Base-by-base conservation (phyloP, 73 alveolate species). In the Tetrahymena borealis region DNA sequence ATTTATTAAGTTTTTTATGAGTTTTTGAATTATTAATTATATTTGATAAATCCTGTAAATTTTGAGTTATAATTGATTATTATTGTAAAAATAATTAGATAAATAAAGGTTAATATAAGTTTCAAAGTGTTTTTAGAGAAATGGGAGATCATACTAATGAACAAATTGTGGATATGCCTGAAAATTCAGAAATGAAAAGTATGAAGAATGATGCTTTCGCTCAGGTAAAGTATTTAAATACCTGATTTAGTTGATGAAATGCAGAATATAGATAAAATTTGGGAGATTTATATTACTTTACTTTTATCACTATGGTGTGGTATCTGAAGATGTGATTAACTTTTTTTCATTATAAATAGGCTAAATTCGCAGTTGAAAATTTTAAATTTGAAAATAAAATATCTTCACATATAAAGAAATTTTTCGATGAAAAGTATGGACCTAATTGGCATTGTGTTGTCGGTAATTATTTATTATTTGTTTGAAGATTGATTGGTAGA, bases 371-470 rank as follows among this genome's bases (percentile, higher is more conserved):
- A 4, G 96, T 96, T 32, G 99, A 97, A 91, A 90, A 95, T 79
- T 96, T 96, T 92, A 98, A 98, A 79, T 94, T 96, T 35, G 99
- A 98, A 93, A 96, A 98, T 90, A 98, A 97, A 91, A 95, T 96
- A 20, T 97, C 99, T 33, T 93, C 97, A 90, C 97, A 95, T 93
- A 96, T 98, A 91, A 98, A 98, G 95, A 93, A 96, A 78, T 98
- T 96, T 97, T 98, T 98, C 94, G 99, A 98, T 94, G 97, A 98
- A 36, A 98, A 97, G 97, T 98, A 98, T 94, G 97, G 98, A 60
- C 99, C 99, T 35, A 98, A 98, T 97, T 93, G 95, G 95, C 95
- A 93, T 93, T 93, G 95, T 93, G 95, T 90, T 39, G 95, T 93
- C 32, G 95, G 95, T 93, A 93, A 60, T n/a, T 24, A 35, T 35